Base-by-base conservation (phyloP, 2,329 filamentous ascomycete species). In the Ceratocystiopsis minuta region DNA sequence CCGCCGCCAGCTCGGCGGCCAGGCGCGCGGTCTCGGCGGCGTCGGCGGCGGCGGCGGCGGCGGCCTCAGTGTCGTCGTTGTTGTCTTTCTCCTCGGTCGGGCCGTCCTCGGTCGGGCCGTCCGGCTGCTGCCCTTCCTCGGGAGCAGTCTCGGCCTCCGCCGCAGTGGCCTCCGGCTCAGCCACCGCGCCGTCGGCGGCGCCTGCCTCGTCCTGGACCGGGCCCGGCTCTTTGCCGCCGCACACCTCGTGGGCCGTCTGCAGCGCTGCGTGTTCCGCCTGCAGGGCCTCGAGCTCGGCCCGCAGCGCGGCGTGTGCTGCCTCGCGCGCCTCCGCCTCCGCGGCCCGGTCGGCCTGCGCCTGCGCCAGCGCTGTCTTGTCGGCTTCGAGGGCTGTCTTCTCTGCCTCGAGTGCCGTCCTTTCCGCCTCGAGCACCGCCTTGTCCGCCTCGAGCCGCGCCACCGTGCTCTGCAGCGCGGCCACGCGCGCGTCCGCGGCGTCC, bases 221-320 rank as follows among this genome's bases (percentile, higher is more conserved):
- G n/a, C n/a, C n/a, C n/a, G n/a, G n/a, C n/a, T n/a, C n/a, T n/a
- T n/a, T n/a, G n/a, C n/a, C n/a, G n/a, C n/a, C n/a, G 6, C 48
- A 38, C 16, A 36, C 38, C 1, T 17, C 33, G 33, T 44, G 40
- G 9, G 44, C n/a, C 4, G 20, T 34, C 14, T 41, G 33, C 7
- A 49, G 40, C 13, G 18, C 33, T n/a, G 36, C 24, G 31, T 44
- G 36, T 36, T 44, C 34, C 2, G 34, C 24, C 6, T 44, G 15
- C n/a, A 43, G 31, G 16, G 31, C 16, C 3, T 35, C 24, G 6
- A 41, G 16, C 13, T 40, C 35, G 13, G 40, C 28, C 13, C 33
- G 16, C 17, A 44, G 31, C 31, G 31, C 31, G 31, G 31, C 31
- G 6, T 14, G 31, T 10, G 10, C 31, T 10, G 31, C 11, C 31